Evolutionary conservation across 2,329 filamentous ascomycete species (phyloP).

Genomic region (Raffaelea arxii): DNA sequence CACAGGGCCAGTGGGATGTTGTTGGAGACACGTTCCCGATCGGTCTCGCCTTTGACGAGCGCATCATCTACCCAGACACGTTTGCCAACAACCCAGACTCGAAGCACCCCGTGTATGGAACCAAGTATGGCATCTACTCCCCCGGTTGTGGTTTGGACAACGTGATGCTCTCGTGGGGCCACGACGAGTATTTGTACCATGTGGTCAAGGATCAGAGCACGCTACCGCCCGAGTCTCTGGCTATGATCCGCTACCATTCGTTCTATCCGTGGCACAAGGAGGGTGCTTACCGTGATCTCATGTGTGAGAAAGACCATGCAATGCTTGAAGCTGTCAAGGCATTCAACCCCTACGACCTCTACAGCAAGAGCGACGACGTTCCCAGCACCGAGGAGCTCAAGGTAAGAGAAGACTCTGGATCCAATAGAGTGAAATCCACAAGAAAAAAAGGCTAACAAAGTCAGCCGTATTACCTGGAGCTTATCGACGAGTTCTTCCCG

Average conservation of each 20-base stretch:
- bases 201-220: slow-evolving; percentile 74
- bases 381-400: slow-evolving; percentile 70
- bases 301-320: slow-evolving; percentile 69
- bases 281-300: slow-evolving; percentile 71
- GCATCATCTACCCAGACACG: slow-evolving; percentile 72
- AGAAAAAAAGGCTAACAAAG: slow-evolving; percentile 3
- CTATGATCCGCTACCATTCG: slow-evolving; percentile 88
- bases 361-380: slow-evolving; percentile 80
- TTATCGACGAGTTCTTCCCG: slow-evolving; percentile 68
- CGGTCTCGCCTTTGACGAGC: slow-evolving; percentile 59
- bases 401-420: slow-evolving; percentile 26
- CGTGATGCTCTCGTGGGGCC: slow-evolving; percentile 83
- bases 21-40: slow-evolving; percentile 81
- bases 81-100: slow-evolving; percentile 71
- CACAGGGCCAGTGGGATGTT: slow-evolving; percentile 87
- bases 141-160: slow-evolving; percentile 76
- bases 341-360: slow-evolving; percentile 87
- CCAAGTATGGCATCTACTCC: slow-evolving; percentile 69
- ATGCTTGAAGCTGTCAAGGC: slow-evolving; percentile 75
- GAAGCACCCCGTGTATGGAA: slow-evolving; percentile 61
- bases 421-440: background rate
- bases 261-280: slow-evolving; percentile 89
- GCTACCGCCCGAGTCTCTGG: slow-evolving; percentile 71
- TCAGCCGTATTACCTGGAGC: slow-evolving; percentile 60
- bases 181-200: slow-evolving; percentile 82